Evolutionary conservation across 495 filamentous ascomycete genomes (phyloP).

Genomic region (Bathelium albidoporum): DNA sequence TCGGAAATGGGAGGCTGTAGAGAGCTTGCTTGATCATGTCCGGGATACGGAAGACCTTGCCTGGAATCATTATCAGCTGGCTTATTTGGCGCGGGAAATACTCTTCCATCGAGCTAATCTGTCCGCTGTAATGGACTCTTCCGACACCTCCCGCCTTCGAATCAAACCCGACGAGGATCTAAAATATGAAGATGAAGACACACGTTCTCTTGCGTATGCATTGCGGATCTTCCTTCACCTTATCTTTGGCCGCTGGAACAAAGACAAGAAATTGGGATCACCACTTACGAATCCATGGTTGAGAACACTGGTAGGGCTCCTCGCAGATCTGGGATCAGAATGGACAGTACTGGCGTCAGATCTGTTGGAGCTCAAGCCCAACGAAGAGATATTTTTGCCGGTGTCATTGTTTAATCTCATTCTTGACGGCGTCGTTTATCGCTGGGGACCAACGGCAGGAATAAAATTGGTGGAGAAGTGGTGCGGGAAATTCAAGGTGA

Average conservation of each 20-base stretch:
- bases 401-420: not conserved
- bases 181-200: not conserved
- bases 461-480: not conserved
- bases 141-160: not conserved
- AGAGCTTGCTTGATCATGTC: conserved; percentile 36
- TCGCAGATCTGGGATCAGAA: not conserved
- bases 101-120: conserved; percentile 8
- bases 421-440: not conserved
- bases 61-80: conserved; percentile 19
- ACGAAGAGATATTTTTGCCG: not conserved
- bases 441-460: not conserved
- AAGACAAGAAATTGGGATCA: not conserved
- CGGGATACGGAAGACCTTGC: conserved; percentile 20
- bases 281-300: too few species aligned
- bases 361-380: not conserved
- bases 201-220: not conserved
- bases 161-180: not conserved
- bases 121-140: too few species aligned
- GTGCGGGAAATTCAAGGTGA: not conserved
- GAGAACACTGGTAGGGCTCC: not conserved
- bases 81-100: conserved; percentile 19
- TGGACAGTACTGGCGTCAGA: not conserved
- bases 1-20: conserved; percentile 39
- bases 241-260: not conserved
- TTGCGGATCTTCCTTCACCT: not conserved